Evolutionary conservation across 768 basidiomycete species (phyloP), one percentile per base, ranked within the genome.

Genomic region (Rhizopogon roseolus): DNA sequence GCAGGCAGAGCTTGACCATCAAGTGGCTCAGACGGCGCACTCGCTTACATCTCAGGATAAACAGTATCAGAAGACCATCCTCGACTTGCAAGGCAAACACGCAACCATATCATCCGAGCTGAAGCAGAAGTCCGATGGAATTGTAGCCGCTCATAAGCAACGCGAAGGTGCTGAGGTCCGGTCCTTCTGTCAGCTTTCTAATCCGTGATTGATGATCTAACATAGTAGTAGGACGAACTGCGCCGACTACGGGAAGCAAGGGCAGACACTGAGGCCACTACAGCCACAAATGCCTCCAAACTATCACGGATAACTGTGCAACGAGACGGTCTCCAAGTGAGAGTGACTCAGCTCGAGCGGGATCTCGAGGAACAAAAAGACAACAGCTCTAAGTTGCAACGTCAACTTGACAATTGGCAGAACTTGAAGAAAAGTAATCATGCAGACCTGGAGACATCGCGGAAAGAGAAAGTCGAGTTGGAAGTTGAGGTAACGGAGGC

Each of bases 341-440:
- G 75, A 46, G 72, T 76, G 39, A 68, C 73, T 0, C 84, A 85
- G 29, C 73, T 88, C 37, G 76, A 85, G 54, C 76, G 75, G 42
- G 63, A 73, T 34, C 78, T 83, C 51, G 78, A 81, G 40, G 85
- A 88, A 39, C 74, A 81, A 22, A 79, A 81, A 55, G 79, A 81
- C 6, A 75, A 76, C 9, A 79, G 77, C 45, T 67, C 69, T 5
- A 78, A 85, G 40, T 70, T 89, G 37, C 76, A 79, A 48, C 76
- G 78, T 14, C 88, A 91, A 59, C 70, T 90, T 8, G 79, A 80
- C 40, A 81, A 84, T 61, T 89, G 86, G 86, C 76, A 86, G 61
- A 76, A 66, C 27, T 66, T 88, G 16, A 89, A 90, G 61, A 82
- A 72, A 27, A 82, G 81, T 45, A 86, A 82, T 44, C 82, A 77